Base-by-base conservation (phyloP, 352 stramenopile genomes). In the Globisporangium middletonii region DNA sequence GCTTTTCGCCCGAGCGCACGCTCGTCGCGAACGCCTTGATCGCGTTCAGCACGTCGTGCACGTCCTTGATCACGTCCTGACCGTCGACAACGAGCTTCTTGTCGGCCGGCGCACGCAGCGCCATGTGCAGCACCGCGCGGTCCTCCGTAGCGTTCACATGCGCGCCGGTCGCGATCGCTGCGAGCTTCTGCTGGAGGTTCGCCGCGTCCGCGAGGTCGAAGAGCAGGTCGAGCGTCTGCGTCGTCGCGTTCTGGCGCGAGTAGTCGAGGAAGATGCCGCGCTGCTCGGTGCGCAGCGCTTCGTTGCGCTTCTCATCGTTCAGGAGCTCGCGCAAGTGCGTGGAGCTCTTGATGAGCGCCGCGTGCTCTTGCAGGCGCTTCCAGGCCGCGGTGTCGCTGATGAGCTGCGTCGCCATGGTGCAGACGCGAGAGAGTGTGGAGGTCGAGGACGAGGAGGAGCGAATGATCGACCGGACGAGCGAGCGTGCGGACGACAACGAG, bases 81-180 rank as follows among this genome's bases (percentile, higher is more conserved):
- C 94, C 96, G 70, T 99, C 96, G 3, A 99, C 91, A 19, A 94
- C 52, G 41, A 98, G 75, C 65, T 79, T 64, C 62, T 94, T 72
- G 53, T 69, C 78, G 49, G 73, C 86, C 53, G 63, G 93, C 64
- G 94, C 92, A 27, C 97, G 84, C 56, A 99, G 76, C 5, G 96
- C 89, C 67, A 98, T 96, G 82, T 99, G 97, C 64, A 98, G 82
- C 16, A 99, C 97, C 0, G 95, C 89, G 55, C 96, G 84, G 63
- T 96, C 83, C 75, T 99, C 97, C 1, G 97, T 99, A 23, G 71
- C 80, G 71, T 99, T 99, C 41, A 99, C 96, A 50, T 97, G 84
- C 61, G 90, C 86, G 38, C 97, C 97, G 5, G 60, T 79, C 35
- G 86, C 86, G 78, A 99, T 99, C 28, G 91, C 89, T 33, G 80